Conservation (phyloP, 139 green algal species). For the Tetraselmis chui region DNA sequence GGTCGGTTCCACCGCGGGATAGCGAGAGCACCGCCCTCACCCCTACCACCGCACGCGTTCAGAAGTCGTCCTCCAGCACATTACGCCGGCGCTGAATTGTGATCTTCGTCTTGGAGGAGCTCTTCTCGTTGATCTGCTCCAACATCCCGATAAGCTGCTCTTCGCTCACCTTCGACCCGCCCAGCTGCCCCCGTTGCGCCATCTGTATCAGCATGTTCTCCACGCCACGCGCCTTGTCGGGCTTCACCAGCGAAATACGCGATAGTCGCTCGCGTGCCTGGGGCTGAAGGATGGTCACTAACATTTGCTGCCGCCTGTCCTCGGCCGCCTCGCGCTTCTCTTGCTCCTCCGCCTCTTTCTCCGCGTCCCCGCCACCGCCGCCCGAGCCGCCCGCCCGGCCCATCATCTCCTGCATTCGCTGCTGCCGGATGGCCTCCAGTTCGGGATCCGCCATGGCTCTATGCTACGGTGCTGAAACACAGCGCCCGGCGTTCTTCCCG, state of each 20-base stretch:
- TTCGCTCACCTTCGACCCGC: conserved; percentile 62
- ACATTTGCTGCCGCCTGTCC: conserved; percentile 69
- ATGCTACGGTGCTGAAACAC: too few species aligned
- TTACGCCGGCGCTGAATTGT: conserved; percentile 62
- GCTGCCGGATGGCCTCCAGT: conserved; percentile 75
- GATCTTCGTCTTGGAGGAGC: conserved; percentile 48
- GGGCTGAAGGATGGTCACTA: conserved; percentile 63
- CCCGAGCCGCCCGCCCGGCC: conserved; percentile 6
- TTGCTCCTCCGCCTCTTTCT: conserved; percentile 16
- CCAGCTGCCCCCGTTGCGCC: conserved; percentile 64
- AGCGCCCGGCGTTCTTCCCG: too few species aligned
- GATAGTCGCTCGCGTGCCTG: conserved; percentile 73
- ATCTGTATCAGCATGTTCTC: conserved; percentile 83
- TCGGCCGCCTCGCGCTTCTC: conserved; percentile 40
- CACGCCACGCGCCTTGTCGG: conserved; percentile 83
- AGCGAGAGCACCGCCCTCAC: not conserved
- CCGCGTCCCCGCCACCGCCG: not conserved
- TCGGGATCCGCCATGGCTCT: conserved; percentile 60
- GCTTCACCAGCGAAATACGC: conserved; percentile 91
- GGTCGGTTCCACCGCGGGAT: too few species aligned
- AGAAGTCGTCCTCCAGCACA: conserved; percentile 49
- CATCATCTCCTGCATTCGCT: conserved; percentile 75
- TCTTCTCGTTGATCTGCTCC: conserved; percentile 75
- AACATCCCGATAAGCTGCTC: conserved; percentile 70
- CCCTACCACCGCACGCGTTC: not conserved